phyloP scores from a whole-genome alignment of 2,329 filamentous ascomycete species.

The Pyrenochaeta sp. region DNA sequence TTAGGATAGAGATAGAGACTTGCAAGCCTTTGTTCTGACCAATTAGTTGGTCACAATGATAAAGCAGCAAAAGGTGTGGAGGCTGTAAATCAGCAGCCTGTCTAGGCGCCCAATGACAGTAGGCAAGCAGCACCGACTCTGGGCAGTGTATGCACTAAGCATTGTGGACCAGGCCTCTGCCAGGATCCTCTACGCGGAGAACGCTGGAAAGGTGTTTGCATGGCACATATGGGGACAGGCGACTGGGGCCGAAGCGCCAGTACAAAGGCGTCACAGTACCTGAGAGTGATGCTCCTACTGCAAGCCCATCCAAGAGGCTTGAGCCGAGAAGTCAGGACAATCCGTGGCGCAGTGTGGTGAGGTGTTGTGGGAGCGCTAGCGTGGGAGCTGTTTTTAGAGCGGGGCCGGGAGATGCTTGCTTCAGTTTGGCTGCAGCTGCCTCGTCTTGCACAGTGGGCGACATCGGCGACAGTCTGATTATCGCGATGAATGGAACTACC shows the following conservation, averaged over 20 bases:
- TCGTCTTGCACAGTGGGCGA: constrained; percentile 18
- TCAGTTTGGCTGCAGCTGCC: constrained; percentile 10
- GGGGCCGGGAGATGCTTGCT: constrained; percentile 6
- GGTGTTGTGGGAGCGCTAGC: constrained; percentile 11
- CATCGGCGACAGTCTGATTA: neutral
- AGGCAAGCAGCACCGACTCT: neutral
- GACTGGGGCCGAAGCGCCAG: constrained; percentile 14
- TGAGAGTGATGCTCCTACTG: constrained; percentile 7
- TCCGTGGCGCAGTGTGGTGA: constrained; percentile 16
- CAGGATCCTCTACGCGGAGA: neutral
- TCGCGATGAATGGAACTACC: constrained; percentile 2
- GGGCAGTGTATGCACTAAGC: neutral
- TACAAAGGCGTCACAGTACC: constrained; percentile 5
- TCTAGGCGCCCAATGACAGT: neutral
- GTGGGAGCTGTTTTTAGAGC: constrained; percentile 4
- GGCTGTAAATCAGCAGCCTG: neutral
- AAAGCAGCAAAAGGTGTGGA: neutral
- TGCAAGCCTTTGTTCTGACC: neutral
- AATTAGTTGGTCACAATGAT: neutral
- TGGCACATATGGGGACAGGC: constrained; percentile 13
- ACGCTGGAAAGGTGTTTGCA: constrained; percentile 14
- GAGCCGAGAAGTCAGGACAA: constrained; percentile 16
- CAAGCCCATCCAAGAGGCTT: constrained; percentile 9
- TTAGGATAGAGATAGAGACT: constrained; percentile 3
- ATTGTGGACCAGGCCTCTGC: constrained; percentile 2